Evolutionary conservation across 805 yeast genomes (phyloP).

Genomic region (Debaryomyces tyrocola): DNA sequence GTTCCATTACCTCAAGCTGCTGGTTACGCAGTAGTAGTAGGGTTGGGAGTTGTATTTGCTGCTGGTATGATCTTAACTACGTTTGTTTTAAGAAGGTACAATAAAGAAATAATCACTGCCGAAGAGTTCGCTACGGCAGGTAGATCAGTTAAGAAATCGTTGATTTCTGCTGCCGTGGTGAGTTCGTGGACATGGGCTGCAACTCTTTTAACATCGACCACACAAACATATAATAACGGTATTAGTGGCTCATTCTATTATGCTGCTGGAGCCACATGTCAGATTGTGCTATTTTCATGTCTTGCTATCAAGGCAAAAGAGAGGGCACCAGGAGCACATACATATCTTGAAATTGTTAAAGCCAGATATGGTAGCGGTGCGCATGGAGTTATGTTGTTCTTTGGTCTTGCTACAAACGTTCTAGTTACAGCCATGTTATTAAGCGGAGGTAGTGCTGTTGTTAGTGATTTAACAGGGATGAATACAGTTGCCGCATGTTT

Average conservation of each 20-base stretch:
- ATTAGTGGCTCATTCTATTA: slow-evolving; percentile 79
- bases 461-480: slow-evolving; percentile 76
- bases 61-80: slow-evolving; percentile 79
- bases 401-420: slow-evolving; percentile 84
- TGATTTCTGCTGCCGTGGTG: slow-evolving; percentile 87
- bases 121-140: slow-evolving; percentile 96
- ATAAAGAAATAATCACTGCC: slow-evolving; percentile 83
- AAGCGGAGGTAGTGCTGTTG: slow-evolving; percentile 87
- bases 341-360: slow-evolving; percentile 81
- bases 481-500: slow-evolving; percentile 79
- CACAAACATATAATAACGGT: slow-evolving; percentile 77
- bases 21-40: slow-evolving; percentile 86
- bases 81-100: slow-evolving; percentile 68
- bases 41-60: slow-evolving; percentile 80
- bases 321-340: slow-evolving; percentile 89
- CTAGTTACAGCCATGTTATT: slow-evolving; percentile 90
- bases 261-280: slow-evolving; percentile 91
- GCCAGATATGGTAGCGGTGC: slow-evolving; percentile 78
- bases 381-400: slow-evolving; percentile 69
- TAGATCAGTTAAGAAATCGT: slow-evolving; percentile 78
- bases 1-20: slow-evolving; percentile 66
- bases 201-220: slow-evolving; percentile 46
- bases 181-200: slow-evolving; percentile 82
- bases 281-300: slow-evolving; percentile 81
- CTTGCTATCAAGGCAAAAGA: slow-evolving; percentile 86